Evolutionary conservation across 768 basidiomycete genomes (phyloP).

Genomic region (Postia placenta): DNA sequence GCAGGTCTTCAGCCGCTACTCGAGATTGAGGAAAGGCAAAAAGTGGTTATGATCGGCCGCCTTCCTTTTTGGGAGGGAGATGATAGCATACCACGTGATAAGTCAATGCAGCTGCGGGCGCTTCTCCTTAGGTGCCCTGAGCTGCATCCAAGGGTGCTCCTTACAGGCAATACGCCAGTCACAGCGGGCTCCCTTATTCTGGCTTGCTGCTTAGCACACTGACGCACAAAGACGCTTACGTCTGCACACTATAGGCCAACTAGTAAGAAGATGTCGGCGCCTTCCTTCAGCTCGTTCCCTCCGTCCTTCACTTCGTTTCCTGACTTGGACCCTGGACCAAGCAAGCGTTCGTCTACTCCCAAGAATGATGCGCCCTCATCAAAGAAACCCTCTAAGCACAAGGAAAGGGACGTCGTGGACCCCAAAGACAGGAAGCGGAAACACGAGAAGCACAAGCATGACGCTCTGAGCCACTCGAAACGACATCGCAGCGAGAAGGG

Average conservation of each 20-base stretch:
- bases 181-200: not conserved
- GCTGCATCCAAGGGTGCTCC: not conserved
- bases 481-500: conserved; percentile 4
- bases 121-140: not conserved
- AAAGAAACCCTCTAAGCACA: conserved; percentile 8
- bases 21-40: not conserved
- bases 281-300: conserved; percentile 58
- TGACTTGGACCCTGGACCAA: conserved; percentile 44
- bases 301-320: conserved; percentile 70
- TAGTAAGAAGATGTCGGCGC: conserved; percentile 35
- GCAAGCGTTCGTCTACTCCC: conserved; percentile 19
- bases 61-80: not conserved
- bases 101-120: not conserved
- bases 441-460: conserved; percentile 22
- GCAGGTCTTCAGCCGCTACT: too few species aligned
- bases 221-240: too few species aligned
- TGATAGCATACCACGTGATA: not conserved
- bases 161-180: too few species aligned
- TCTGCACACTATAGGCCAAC: too few species aligned
- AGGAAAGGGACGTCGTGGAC: conserved; percentile 1
- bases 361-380: conserved; percentile 12
- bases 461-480: conserved; percentile 17
- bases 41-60: not conserved
- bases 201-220: not conserved
- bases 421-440: conserved; percentile 20